Conservation (phyloP, 2,329 filamentous ascomycete genomes). For the Cytospora paraplurivora region DNA sequence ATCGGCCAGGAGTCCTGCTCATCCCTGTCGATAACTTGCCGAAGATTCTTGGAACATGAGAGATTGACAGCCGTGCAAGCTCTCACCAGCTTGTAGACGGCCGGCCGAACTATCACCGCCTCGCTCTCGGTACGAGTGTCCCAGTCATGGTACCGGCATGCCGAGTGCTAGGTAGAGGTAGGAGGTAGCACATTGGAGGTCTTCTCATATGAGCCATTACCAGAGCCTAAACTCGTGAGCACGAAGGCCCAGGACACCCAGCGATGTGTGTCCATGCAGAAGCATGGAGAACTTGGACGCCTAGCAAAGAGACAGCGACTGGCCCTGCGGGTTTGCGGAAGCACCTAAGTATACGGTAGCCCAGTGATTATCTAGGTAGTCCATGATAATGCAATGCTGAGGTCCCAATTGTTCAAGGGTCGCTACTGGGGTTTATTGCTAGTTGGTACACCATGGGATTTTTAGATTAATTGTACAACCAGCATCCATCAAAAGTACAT, state of each 20-base stretch:
- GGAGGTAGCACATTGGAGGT: slow-evolving; percentile 23
- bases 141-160: slow-evolving; percentile 5
- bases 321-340: background rate
- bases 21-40: slow-evolving; percentile 26
- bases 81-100: slow-evolving; percentile 7
- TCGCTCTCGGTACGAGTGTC: slow-evolving; percentile 24
- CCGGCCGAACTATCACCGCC: slow-evolving; percentile 22
- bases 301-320: slow-evolving; percentile 9
- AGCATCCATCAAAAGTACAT: background rate
- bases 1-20: slow-evolving; percentile 33
- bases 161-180: slow-evolving; percentile 17
- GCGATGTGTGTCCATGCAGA: slow-evolving; percentile 5
- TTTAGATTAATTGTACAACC: background rate
- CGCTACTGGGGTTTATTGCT: background rate
- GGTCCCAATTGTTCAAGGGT: background rate
- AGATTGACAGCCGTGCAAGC: slow-evolving; percentile 9
- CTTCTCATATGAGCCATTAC: slow-evolving; percentile 22
- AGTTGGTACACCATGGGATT: background rate
- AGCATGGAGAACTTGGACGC: slow-evolving; percentile 8
- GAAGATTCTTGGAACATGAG: slow-evolving; percentile 32
- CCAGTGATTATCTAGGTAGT: too few relatives aligned
- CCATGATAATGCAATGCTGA: background rate
- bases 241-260: slow-evolving; percentile 8
- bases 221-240: background rate
- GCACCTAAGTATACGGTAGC: too few relatives aligned